These are phyloP conservation scores for Tetrapisispora namnaoensis DNA, from an alignment of 805 yeast genomes.

Conservation along the genomic window DNA sequence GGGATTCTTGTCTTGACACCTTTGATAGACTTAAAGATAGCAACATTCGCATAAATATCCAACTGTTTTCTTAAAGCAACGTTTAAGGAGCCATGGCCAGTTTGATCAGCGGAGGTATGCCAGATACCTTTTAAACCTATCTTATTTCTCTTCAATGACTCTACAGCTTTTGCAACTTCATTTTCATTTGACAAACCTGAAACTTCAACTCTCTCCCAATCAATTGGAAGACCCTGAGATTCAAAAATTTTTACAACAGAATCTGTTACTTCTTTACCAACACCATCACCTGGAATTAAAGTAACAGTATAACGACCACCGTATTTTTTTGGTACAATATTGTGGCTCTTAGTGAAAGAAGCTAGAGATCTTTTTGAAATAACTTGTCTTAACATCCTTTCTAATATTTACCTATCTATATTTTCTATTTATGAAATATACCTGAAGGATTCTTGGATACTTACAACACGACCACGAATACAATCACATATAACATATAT, in stretches of 20 bases:
- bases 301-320: conserved; percentile 94
- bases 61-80: conserved; percentile 94
- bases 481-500: no score
- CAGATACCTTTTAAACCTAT: conserved; percentile 95
- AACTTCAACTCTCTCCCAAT: conserved; percentile 79
- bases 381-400: conserved; percentile 25
- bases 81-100: conserved; percentile 76
- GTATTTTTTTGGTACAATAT: conserved; percentile 72
- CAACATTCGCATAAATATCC: conserved; percentile 90
- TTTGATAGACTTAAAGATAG: conserved; percentile 86
- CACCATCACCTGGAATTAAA: conserved; percentile 96
- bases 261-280: conserved; percentile 91
- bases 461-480: no score
- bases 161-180: conserved; percentile 74
- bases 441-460: no score
- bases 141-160: conserved; percentile 88
- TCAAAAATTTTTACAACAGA: conserved; percentile 85
- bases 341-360: conserved; percentile 49
- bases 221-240: conserved; percentile 82
- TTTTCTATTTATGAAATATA: no score
- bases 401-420: neutral
- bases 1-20: conserved; percentile 87
- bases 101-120: conserved; percentile 75
- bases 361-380: conserved; percentile 36
- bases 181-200: conserved; percentile 45